These are phyloP conservation scores for Eremochloa ophiuroides DNA, from an alignment of 176 grass and related monocot species.

Conservation along the genomic window DNA sequence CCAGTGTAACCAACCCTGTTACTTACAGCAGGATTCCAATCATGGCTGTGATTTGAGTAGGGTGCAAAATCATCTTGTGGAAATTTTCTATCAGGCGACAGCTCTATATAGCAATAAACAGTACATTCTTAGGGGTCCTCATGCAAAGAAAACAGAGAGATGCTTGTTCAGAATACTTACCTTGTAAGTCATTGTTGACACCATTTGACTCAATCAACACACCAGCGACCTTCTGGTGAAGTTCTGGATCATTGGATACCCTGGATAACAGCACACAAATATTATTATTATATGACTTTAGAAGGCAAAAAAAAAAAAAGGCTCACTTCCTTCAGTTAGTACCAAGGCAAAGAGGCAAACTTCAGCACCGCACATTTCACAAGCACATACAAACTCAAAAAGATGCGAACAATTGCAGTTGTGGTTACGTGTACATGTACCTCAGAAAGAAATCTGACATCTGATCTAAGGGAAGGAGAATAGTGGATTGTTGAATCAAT, in stretches of 20 bases:
- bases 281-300: neutral
- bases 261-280: slow-evolving; percentile 35
- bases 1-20: slow-evolving; percentile 17
- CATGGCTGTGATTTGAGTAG: slow-evolving; percentile 76
- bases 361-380: neutral
- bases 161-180: slow-evolving; percentile 23
- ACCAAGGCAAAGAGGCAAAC: slow-evolving; percentile 15
- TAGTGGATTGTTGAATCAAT: slow-evolving; percentile 46
- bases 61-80: slow-evolving; percentile 90
- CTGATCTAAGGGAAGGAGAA: slow-evolving; percentile 72
- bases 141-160: neutral
- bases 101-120: slow-evolving; percentile 47
- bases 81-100: slow-evolving; percentile 93
- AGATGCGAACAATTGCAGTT: neutral
- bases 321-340: neutral
- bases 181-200: slow-evolving; percentile 37
- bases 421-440: slow-evolving; percentile 34
- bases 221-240: slow-evolving; percentile 69
- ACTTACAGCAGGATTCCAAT: slow-evolving; percentile 98
- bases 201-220: slow-evolving; percentile 83
- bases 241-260: slow-evolving; percentile 66
- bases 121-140: neutral
- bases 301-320: slow-evolving; percentile 15
- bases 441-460: slow-evolving; percentile 82
- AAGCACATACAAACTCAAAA: neutral